Base-by-base conservation (phyloP, 1,284 basidiomycete species). In the Volvariella volvacea region DNA sequence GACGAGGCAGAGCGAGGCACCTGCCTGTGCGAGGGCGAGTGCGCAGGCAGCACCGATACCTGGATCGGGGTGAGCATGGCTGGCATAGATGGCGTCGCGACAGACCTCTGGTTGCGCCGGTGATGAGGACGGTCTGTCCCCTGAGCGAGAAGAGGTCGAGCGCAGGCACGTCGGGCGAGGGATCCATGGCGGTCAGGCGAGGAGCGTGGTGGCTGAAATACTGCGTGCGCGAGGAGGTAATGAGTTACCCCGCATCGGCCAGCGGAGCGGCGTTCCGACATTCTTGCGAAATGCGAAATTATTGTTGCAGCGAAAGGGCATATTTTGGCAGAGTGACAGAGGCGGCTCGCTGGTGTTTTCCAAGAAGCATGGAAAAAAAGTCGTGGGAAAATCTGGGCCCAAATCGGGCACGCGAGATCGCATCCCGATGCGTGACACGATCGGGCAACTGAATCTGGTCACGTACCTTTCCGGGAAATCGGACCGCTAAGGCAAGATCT, bases 1-100 rank as follows among this genome's bases (percentile, higher is more conserved):
- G 43, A 89, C 78, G 50, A 95, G 77, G 59, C 89, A 84, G 54
- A 96, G 67, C 47, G 81, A 73, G 25, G 92, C 92, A 20, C 93
- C 93, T 10, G 86, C 85, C 58, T 88, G 64, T 14, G 83, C 84
- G 43, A 89, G 71, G 16, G 85, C 86, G 31, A 86, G 57, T 2
- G 83, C 83, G 58, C 80, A 82, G 6, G 80, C 79, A 41, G 80
- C 79, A 42, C 85, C 85, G 54, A 88, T 89, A 39, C 85, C 83
- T 84, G 51, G 55, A 15, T 33, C 25, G 44, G 28, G 12, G 6
- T 12, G 12, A 12, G 50, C 22, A 38, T 15, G 25, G 14, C 28
- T 31, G 39, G 38, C 30, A 10, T 28, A 15, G 17, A 44, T 37
- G 34, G 45, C 43, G 50, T 32, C 38, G 38, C 14, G 14, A 53